Base-by-base conservation (phyloP, 2,329 filamentous ascomycete genomes). In the Graphiopsis chlorocephala region DNA sequence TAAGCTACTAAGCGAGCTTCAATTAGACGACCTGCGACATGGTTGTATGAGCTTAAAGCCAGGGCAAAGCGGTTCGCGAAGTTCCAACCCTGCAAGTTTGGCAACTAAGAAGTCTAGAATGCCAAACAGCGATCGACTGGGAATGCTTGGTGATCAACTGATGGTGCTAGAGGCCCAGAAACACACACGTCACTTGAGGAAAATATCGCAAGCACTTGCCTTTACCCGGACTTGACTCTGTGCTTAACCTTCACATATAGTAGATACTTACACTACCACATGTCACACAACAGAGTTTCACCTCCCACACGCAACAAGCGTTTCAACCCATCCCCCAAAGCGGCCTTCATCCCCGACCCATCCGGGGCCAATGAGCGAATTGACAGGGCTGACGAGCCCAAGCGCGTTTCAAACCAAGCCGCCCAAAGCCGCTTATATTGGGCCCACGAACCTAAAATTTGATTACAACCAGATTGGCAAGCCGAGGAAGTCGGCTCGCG, bases 1-100 rank as follows among this genome's bases (percentile, higher is more conserved):
- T 50, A 61, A 61, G 42, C 58, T 61, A 50, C 58, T 52, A 61
- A 61, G 58, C 58, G 58, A 61, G 58, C 48, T 52, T 61, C 58
- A 48, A 20, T 25, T 61, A 52, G 58, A 61, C 23, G 42, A 48
- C 23, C 12, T 48, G 42, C 58, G 26, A 29, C 35, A 60, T 20
- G 11, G 20, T 31, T 48, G 26, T 6, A n/a, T 48, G 42, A 38
- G 58, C 58, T 61, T 50, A 29, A 61, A 52, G n/a, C 45, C 3
- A 42, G 55, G 55, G 33, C 55, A 42, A 42, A 25, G 26, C 35
- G 23, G 23, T 23, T 23, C n/a, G 29, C 4, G n/a, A n/a, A n/a
- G n/a, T n/a, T n/a, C 1, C 20, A 23, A 25, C 53, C 29, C 33
- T 57, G 29, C 33, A 35, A 26, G 33, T 4, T 31, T 5, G n/a